A percentile compares a stretch with the other conserved stretches of the same genome.
phyloP scores from a whole-genome alignment of 73 alveolate species.

The Blepharisma stoltei region DNA sequence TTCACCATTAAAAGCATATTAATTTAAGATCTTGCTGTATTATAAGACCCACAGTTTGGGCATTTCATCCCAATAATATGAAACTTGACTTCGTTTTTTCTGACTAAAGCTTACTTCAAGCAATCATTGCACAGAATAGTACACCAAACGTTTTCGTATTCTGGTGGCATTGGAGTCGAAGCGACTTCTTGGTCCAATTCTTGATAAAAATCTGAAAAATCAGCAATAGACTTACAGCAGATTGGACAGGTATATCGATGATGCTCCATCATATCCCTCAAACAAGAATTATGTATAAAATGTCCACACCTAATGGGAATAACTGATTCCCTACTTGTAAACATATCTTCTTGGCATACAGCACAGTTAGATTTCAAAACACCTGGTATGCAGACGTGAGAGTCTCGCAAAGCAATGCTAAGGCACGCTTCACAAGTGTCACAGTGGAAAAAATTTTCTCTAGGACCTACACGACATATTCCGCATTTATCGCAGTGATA shows the following conservation, averaged over 20 bases:
- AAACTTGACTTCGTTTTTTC: conserved; percentile 1
- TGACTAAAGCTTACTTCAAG: background rate
- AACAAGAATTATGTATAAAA: conserved; percentile 62
- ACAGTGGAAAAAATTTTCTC: conserved; percentile 66
- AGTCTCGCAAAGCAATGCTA: conserved; percentile 26
- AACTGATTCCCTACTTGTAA: conserved; percentile 46
- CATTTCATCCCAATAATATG: conserved; percentile 29
- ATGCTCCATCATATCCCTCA: conserved; percentile 10
- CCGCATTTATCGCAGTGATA: conserved; percentile 77
- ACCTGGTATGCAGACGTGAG: conserved; percentile 52
- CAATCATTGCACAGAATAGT: conserved; percentile 31
- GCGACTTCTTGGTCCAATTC: conserved; percentile 18
- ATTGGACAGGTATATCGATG: conserved; percentile 39
- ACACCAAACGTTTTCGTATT: background rate
- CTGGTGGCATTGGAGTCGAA: conserved; percentile 32
- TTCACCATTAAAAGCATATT: too few relatives aligned
- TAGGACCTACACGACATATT: conserved; percentile 73
- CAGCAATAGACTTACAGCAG: conserved; percentile 39
- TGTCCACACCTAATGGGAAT: conserved; percentile 62
- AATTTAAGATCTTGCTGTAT: conserved; percentile 4
- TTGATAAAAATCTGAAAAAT: background rate
- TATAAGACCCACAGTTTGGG: conserved; percentile 8
- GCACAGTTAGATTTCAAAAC: conserved; percentile 61
- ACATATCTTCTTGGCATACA: conserved; percentile 61
- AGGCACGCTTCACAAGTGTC: conserved; percentile 69